Evolutionary conservation across 2,329 filamentous ascomycete species (phyloP), one percentile per base, ranked within the genome.

Genomic region (Endothia cerciana): DNA sequence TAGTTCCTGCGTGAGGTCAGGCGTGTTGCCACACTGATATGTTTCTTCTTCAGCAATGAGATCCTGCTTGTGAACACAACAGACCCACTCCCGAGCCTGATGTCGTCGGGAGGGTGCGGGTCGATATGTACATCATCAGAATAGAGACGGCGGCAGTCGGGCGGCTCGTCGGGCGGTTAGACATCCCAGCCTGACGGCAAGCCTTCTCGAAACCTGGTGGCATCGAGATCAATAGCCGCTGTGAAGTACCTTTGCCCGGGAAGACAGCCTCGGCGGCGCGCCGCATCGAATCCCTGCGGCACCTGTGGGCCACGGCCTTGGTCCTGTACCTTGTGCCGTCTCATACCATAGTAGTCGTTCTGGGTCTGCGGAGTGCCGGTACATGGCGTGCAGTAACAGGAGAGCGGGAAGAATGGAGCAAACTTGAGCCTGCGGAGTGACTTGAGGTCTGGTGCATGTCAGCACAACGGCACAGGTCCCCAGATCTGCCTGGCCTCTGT

Each of bases 141-240:
- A 51, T 49, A 25, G 17, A 10, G 15, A 19, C 11, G 40, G 8
- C 61, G 61, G 61, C 30, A 17, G 49, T 57, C 61, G 61, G 61
- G 28, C 53, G 61, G 61, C 51, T 63, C 28, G 53, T 45, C 61
- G 51, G 58, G 41, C 61, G 61, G 61, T 17, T 47, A 63, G 25
- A 17, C 40, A 58, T 33, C 53, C 53, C 40, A 33, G 49, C 25
- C 6, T 17, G 38, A 56, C 61, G 49, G 61, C 61, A 45, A n/a
- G 22, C 40, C 10, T 38, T 30, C 28, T 43, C 41, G 61, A 63
- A 22, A 57, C 49, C 4, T 56, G 51, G 25, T 43, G 40, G 28
- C 6, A 33, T 43, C 36, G 28, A 36, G 43, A 36, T 51, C 17
- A 30, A 51, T 30, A 33, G 59, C 59, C 59, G 59, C n/a, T 17